These are phyloP conservation scores for Backusella australiensis DNA, from an alignment of 192 early-diverging fungal genomes.

Conservation along the genomic window DNA sequence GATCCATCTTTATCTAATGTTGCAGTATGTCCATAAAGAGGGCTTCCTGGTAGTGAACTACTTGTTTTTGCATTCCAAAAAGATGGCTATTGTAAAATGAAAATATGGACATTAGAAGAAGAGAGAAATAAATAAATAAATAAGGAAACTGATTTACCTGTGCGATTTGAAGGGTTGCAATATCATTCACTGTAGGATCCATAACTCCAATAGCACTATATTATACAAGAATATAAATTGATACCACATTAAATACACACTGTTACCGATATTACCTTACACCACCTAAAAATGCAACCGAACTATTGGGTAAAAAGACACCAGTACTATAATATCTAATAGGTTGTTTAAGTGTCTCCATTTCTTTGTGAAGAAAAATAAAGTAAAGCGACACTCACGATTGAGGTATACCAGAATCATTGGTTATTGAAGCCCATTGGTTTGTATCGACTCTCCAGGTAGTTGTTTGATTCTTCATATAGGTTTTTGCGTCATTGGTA, in stretches of 20 bases:
- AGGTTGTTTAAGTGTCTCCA: not conserved
- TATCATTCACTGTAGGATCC: not conserved
- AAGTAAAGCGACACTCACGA: not conserved
- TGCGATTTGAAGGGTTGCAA: not conserved
- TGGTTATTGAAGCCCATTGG: not conserved
- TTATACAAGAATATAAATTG: not conserved
- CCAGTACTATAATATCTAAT: slow-evolving; percentile 4
- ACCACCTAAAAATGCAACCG: slow-evolving; percentile 1
- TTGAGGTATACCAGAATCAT: not conserved
- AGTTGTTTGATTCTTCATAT: slow-evolving; percentile 2
- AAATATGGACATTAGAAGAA: too few relatives aligned
- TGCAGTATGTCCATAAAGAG: not conserved
- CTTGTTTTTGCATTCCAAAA: slow-evolving; percentile 3
- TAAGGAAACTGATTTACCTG: not conserved
- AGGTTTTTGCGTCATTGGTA: not conserved
- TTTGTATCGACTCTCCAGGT: not conserved
- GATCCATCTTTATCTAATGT: not conserved
- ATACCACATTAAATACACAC: not conserved
- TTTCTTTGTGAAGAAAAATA: not conserved
- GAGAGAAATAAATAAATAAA: not conserved
- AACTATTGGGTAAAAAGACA: not conserved
- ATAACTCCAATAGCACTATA: slow-evolving; percentile 3
- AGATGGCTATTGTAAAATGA: not conserved
- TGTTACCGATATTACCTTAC: not conserved
- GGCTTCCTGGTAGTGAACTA: not conserved